Evolutionary conservation across 768 basidiomycete genomes (phyloP).

Genomic region (Ramaria sp.): DNA sequence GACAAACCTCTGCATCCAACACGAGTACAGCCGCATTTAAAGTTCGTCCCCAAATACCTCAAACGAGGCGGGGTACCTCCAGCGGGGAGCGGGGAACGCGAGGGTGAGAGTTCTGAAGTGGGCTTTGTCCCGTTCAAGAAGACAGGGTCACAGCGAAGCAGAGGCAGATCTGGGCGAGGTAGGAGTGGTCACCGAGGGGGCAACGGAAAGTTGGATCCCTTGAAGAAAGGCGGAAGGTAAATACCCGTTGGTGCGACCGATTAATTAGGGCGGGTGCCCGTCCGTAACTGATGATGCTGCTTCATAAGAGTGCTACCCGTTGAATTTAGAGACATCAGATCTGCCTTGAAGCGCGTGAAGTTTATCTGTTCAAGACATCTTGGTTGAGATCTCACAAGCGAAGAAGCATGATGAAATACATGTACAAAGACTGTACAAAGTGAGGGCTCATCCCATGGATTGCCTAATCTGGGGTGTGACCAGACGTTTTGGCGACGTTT

Average conservation of each 20-base stretch:
- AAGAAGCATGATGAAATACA: too few species aligned
- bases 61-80: constrained; percentile 72
- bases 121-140: constrained; percentile 74
- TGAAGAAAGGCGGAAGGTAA: constrained; percentile 3
- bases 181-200: constrained; percentile 6
- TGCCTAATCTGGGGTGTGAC: too few species aligned
- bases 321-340: too few species aligned
- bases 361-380: too few species aligned
- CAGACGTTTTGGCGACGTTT: too few species aligned
- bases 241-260: not conserved
- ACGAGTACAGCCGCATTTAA: constrained; percentile 87
- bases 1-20: constrained; percentile 91
- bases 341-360: too few species aligned
- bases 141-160: constrained; percentile 27
- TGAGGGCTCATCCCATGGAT: too few species aligned
- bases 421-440: too few species aligned
- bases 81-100: constrained; percentile 15
- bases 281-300: too few species aligned
- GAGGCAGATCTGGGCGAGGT: constrained; percentile 37
- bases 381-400: too few species aligned
- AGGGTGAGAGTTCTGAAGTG: constrained; percentile 25
- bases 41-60: constrained; percentile 89
- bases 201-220: constrained; percentile 3
- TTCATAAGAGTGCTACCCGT: too few species aligned
- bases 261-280: too few species aligned